Conservation (phyloP, 345 rosid species). For the Rhodamnia argentea region DNA sequence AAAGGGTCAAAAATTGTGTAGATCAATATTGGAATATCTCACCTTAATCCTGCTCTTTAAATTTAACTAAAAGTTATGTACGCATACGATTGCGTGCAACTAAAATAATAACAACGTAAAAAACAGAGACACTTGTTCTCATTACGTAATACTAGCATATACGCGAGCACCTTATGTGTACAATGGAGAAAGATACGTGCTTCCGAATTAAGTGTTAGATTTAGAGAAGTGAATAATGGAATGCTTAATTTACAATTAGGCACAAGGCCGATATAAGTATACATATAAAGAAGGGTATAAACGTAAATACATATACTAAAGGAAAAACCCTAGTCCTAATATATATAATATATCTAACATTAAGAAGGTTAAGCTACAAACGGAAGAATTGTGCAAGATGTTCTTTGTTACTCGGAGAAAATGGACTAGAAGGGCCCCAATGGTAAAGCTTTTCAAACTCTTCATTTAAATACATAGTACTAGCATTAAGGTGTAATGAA, state of each 20-base stretch:
- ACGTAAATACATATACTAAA: too few species aligned
- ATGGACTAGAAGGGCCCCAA: background rate
- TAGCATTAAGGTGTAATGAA: background rate
- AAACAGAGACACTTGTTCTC: background rate
- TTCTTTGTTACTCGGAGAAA: background rate
- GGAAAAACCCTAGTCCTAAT: too few species aligned
- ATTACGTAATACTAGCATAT: background rate
- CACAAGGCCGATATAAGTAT: too few species aligned
- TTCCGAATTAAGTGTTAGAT: too few species aligned
- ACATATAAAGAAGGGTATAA: too few species aligned
- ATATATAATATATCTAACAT: too few species aligned
- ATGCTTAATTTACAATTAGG: too few species aligned
- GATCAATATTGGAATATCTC: background rate
- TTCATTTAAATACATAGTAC: too few species aligned
- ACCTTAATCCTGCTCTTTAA: background rate
- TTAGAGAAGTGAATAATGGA: too few species aligned
- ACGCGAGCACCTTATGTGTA: background rate
- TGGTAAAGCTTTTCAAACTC: background rate
- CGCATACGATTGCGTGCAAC: background rate
- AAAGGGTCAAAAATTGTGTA: too few species aligned
- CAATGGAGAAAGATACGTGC: background rate
- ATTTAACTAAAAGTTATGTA: background rate
- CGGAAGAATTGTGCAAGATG: background rate
- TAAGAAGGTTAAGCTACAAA: background rate
- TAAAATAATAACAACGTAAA: background rate